Evolutionary conservation across 495 filamentous ascomycete genomes (phyloP).

Genomic region (Emericellopsis terricola): DNA sequence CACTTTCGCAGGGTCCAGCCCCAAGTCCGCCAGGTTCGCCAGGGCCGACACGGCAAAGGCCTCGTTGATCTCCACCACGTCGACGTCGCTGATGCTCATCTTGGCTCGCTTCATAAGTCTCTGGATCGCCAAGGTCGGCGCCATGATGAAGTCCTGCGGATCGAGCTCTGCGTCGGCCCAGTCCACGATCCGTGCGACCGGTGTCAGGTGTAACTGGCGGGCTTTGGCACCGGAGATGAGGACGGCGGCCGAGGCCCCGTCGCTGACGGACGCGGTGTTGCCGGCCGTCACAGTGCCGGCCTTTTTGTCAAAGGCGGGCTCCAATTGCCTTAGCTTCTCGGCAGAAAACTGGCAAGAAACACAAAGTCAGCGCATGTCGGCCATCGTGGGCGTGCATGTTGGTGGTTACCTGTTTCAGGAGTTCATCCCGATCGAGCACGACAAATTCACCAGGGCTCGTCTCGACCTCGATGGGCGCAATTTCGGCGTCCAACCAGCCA

Average conservation of each 20-base stretch:
- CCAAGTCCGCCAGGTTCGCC: slow-evolving; percentile 83
- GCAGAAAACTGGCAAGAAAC: too few species aligned
- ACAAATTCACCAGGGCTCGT: slow-evolving; percentile 82
- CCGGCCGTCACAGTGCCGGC: slow-evolving; percentile 83
- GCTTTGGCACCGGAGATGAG: slow-evolving; percentile 79
- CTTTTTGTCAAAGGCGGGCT: slow-evolving; percentile 71
- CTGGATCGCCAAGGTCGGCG: slow-evolving; percentile 86
- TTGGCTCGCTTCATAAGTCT: slow-evolving; percentile 89
- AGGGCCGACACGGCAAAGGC: slow-evolving; percentile 93
- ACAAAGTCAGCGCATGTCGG: too few species aligned
- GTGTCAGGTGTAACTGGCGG: slow-evolving; percentile 71
- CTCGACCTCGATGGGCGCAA: slow-evolving; percentile 72
- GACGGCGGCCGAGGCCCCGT: slow-evolving; percentile 78
- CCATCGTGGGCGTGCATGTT: too few species aligned
- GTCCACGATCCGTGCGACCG: slow-evolving; percentile 83
- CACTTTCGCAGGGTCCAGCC: slow-evolving; percentile 63
- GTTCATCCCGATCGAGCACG: slow-evolving; percentile 71
- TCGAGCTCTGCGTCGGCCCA: slow-evolving; percentile 87
- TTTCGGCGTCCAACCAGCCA: slow-evolving; percentile 74
- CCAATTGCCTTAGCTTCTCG: slow-evolving; percentile 69
- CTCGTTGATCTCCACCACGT: slow-evolving; percentile 97
- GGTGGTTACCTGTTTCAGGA: slow-evolving; percentile 95
- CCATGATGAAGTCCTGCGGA: slow-evolving; percentile 87
- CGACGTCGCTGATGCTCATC: slow-evolving; percentile 52
- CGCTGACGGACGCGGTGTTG: slow-evolving; percentile 88